Evolutionary conservation across 2,329 filamentous ascomycete species (phyloP).

Genomic region (Lachnellula hyalina): DNA sequence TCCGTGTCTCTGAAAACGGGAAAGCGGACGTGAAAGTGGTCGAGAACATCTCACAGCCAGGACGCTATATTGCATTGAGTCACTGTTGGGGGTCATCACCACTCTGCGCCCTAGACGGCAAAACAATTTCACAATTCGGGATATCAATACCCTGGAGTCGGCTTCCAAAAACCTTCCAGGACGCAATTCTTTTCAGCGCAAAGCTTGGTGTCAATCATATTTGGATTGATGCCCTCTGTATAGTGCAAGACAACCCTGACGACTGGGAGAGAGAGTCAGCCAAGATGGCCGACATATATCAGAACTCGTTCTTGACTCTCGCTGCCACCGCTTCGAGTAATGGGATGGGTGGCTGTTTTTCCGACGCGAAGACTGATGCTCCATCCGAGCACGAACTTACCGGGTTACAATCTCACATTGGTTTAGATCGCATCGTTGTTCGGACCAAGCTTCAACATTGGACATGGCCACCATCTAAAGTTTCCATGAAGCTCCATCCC

Average conservation of each 20-base stretch:
- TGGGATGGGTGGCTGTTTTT: background rate
- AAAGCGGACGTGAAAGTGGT: background rate
- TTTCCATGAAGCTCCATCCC: background rate
- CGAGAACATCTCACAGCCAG: background rate
- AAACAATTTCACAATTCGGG: background rate
- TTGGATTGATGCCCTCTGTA: conserved; percentile 30
- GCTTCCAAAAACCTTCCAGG: background rate
- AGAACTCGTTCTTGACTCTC: conserved; percentile 19
- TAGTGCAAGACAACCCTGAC: conserved; percentile 25
- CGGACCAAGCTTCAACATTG: background rate
- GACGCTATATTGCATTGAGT: background rate
- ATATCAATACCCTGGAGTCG: background rate
- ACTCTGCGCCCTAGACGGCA: background rate
- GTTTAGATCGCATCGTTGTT: background rate
- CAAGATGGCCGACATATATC: conserved; percentile 22
- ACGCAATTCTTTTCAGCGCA: background rate
- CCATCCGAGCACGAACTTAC: background rate
- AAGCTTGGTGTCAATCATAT: conserved; percentile 5
- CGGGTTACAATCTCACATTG: background rate
- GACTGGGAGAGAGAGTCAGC: conserved; percentile 21
- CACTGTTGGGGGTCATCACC: background rate
- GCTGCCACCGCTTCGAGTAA: background rate
- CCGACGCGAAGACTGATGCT: background rate
- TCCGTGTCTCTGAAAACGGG: background rate
- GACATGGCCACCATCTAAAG: background rate